Evolutionary conservation across 768 basidiomycete species (phyloP).

Genomic region (Suillus subalutaceus): DNA sequence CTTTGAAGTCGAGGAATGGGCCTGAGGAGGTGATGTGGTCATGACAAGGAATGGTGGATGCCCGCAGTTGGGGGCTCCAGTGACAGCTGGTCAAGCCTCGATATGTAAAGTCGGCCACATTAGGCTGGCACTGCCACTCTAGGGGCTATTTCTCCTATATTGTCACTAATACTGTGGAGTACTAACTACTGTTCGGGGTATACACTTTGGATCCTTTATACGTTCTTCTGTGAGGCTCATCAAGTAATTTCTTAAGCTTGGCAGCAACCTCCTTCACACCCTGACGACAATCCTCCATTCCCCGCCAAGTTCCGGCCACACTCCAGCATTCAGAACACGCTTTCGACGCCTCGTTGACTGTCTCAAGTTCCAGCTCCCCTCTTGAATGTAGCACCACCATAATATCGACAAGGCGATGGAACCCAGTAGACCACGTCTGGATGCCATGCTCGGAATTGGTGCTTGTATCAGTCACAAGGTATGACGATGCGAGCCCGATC

Average conservation of each 20-base stretch:
- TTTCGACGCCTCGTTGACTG: conserved; percentile 61
- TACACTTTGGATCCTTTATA: conserved; percentile 37
- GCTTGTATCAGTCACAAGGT: conserved; percentile 72
- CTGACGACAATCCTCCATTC: conserved; percentile 64
- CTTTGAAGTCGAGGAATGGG: neutral
- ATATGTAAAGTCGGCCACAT: neutral
- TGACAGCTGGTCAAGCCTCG: no score
- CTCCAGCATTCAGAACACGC: conserved; percentile 84
- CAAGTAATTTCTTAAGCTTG: conserved; percentile 56
- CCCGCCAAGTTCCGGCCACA: conserved; percentile 67
- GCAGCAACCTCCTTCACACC: conserved; percentile 61
- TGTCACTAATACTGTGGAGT: no score
- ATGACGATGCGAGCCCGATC: conserved; percentile 75
- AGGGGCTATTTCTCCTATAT: conserved; percentile 10
- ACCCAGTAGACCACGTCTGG: conserved; percentile 65
- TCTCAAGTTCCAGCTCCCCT: conserved; percentile 75
- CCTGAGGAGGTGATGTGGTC: neutral
- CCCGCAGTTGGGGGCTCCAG: neutral
- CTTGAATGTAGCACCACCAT: conserved; percentile 69
- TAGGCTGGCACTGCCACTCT: conserved; percentile 1
- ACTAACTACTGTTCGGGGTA: conserved; percentile 25
- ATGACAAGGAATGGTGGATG: neutral
- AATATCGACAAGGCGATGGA: conserved; percentile 71
- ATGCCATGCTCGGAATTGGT: conserved; percentile 61
- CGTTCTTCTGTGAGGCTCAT: conserved; percentile 35